These are phyloP conservation scores for Sugiyamaella sp. DNA, from an alignment of 1,139 yeast species.

Conservation along the genomic window DNA sequence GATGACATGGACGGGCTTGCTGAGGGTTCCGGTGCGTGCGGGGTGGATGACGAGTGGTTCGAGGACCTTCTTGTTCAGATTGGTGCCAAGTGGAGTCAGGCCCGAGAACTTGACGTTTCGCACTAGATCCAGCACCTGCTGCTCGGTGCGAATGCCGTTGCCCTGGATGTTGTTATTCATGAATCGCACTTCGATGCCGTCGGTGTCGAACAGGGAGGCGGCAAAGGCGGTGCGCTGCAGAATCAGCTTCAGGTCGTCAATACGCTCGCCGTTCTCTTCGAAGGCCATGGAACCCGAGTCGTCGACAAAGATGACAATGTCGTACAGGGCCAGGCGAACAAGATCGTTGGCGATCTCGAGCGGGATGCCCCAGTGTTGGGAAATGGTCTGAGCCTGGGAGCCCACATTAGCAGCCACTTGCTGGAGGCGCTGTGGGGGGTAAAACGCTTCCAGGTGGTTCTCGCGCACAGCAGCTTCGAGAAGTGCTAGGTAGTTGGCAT, in stretches of 20 bases:
- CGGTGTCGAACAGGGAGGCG: conserved; percentile 40
- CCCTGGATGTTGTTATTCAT: conserved; percentile 40
- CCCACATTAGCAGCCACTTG: conserved; percentile 37
- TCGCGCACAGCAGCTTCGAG: conserved; percentile 40
- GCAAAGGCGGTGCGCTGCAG: conserved; percentile 41
- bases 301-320: conserved; percentile 41
- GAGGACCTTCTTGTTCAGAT: conserved; percentile 36
- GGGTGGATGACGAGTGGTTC: conserved; percentile 40
- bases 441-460: conserved; percentile 38
- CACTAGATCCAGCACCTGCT: conserved; percentile 36
- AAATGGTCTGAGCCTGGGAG: conserved; percentile 33
- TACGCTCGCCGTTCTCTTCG: conserved; percentile 44
- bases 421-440: conserved; percentile 40
- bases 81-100: conserved; percentile 42
- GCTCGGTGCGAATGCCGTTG: conserved; percentile 36
- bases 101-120: conserved; percentile 38
- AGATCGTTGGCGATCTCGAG: conserved; percentile 41
- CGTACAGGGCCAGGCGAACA: conserved; percentile 41
- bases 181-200: conserved; percentile 42
- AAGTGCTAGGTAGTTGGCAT: conserved; percentile 23
- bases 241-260: conserved; percentile 42
- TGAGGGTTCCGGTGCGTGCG: conserved; percentile 33
- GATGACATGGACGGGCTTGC: conserved; percentile 41
- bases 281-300: conserved; percentile 45
- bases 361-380: conserved; percentile 39